Conservation (phyloP, 73 alveolate species). For the Vitrella brassicaformis region DNA sequence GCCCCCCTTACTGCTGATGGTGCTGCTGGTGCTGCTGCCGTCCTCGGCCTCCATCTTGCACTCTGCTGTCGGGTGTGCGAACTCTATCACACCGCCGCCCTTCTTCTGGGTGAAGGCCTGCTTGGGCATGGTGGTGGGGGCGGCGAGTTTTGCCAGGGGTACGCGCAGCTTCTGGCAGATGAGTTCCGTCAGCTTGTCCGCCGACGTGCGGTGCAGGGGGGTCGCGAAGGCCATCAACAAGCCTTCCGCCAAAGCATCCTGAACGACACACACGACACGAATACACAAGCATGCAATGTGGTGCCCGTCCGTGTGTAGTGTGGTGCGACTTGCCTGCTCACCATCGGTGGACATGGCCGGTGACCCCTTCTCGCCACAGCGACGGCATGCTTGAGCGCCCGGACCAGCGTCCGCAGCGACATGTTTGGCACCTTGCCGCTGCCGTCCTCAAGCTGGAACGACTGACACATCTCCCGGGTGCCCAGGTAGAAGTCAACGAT, state of each 20-base stretch:
- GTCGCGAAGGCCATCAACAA: constrained; percentile 14
- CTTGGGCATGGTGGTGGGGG: too few species aligned
- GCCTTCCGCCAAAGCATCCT: constrained; percentile 27
- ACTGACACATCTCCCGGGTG: not conserved
- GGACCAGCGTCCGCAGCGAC: constrained; percentile 39
- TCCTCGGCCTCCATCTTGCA: not conserved
- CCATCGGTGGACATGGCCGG: not conserved
- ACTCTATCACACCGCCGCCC: not conserved
- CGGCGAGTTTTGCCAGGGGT: not conserved
- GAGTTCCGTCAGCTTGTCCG: not conserved
- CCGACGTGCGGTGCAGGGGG: not conserved
- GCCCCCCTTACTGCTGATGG: too few species aligned
- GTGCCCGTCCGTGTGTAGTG: too few species aligned
- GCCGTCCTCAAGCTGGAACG: not conserved
- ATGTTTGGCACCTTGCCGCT: constrained; percentile 22
- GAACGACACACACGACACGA: too few species aligned
- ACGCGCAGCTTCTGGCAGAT: not conserved
- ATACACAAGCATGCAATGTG: too few species aligned
- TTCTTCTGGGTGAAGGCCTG: not conserved
- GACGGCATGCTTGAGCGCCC: constrained; percentile 39
- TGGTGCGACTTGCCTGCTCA: too few species aligned
- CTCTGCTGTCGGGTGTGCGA: not conserved
- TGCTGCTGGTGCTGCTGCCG: not conserved
- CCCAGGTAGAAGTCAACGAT: not conserved
- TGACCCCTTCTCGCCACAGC: constrained; percentile 14